phyloP scores from a whole-genome alignment of 208 protist species.

The Wallacemonas sp. region DNA sequence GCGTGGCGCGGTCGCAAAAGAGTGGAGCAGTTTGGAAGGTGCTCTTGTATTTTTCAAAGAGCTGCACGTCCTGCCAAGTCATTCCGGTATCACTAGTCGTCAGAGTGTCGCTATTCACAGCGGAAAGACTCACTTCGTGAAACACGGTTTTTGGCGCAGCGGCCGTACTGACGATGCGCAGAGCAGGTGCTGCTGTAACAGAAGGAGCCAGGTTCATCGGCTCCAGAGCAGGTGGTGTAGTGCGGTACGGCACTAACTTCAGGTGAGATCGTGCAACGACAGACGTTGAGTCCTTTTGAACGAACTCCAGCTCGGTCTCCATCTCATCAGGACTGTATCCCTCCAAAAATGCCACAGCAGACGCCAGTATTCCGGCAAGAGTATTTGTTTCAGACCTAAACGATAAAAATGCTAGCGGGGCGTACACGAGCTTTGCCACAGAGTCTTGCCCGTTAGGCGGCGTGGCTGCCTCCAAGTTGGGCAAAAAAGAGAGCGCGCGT shows the following conservation, averaged over 20 bases:
- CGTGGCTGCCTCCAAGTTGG: not conserved
- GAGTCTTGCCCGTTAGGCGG: slow-evolving; percentile 27
- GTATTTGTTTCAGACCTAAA: slow-evolving; percentile 13
- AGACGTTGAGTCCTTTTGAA: not conserved
- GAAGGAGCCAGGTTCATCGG: too few relatives aligned
- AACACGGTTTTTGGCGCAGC: not conserved
- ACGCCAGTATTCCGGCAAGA: slow-evolving; percentile 34
- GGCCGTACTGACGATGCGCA: too few relatives aligned
- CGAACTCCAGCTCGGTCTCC: slow-evolving; percentile 30
- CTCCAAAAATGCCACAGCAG: slow-evolving; percentile 52
- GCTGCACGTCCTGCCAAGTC: not conserved
- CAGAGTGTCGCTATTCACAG: slow-evolving; percentile 2
- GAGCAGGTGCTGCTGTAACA: too few relatives aligned
- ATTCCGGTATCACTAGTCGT: not conserved
- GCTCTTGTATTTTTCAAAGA: slow-evolving; percentile 1
- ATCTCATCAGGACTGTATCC: slow-evolving; percentile 43
- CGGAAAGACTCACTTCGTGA: slow-evolving; percentile 7
- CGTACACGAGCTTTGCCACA: slow-evolving; percentile 32
- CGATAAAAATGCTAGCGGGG: slow-evolving; percentile 47
- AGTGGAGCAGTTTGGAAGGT: slow-evolving; percentile 3
- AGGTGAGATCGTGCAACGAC: slow-evolving; percentile 31
- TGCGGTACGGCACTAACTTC: slow-evolving; percentile 37
- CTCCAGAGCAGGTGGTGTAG: not conserved
- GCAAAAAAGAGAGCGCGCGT: not conserved
- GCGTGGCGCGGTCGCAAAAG: slow-evolving; percentile 3